Conservation (phyloP, 805 yeast genomes). For the Candida bentonensis region DNA sequence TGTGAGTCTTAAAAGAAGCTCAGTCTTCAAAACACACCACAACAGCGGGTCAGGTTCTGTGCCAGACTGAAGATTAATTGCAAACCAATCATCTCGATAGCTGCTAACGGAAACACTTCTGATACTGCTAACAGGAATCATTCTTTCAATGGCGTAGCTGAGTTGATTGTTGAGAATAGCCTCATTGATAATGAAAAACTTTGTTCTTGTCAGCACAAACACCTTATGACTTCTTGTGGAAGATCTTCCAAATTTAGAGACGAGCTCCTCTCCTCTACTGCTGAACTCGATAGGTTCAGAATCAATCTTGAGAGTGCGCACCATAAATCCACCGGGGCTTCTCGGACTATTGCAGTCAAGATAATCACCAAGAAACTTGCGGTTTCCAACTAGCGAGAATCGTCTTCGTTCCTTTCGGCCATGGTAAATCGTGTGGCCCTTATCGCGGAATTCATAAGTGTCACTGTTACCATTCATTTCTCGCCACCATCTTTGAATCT, state of each 20-base stretch:
- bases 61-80: conserved; percentile 38
- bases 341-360: conserved; percentile 68
- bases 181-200: conserved; percentile 62
- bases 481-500: conserved; percentile 73
- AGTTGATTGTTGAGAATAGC: conserved; percentile 49
- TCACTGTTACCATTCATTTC: conserved; percentile 68
- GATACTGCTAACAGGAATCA: conserved; percentile 47
- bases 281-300: conserved; percentile 62
- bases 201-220: conserved; percentile 49
- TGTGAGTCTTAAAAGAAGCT: conserved; percentile 61
- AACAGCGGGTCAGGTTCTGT: conserved; percentile 64
- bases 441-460: conserved; percentile 71
- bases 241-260: conserved; percentile 85
- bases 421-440: conserved; percentile 56
- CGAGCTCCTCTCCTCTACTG: conserved; percentile 63
- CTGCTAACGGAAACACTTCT: conserved; percentile 53
- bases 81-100: conserved; percentile 87
- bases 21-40: conserved; percentile 79
- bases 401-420: conserved; percentile 82
- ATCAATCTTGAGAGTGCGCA: conserved; percentile 51
- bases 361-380: conserved; percentile 92
- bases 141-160: conserved; percentile 45
- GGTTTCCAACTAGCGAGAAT: conserved; percentile 71
- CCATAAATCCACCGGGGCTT: conserved; percentile 62
- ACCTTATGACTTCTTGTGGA: conserved; percentile 64